A percentile compares a stretch with the other conserved stretches of the same genome.
Conservation (phyloP, 306 rosid species). For the Prunus dulcis region DNA sequence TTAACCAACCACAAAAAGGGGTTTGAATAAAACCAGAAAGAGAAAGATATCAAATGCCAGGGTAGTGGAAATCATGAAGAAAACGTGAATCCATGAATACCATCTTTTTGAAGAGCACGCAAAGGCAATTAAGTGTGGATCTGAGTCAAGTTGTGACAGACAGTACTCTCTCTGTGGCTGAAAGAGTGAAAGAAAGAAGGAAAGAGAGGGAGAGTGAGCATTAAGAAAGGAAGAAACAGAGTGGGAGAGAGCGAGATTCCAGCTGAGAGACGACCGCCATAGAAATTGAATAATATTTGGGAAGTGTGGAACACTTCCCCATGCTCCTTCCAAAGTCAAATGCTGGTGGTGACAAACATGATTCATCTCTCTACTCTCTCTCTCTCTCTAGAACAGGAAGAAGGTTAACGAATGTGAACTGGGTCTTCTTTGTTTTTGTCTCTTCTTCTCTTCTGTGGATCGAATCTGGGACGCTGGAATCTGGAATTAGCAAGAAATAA, state of each 20-base stretch:
- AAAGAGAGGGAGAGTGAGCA: slow-evolving; percentile 5
- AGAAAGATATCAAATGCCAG: background rate
- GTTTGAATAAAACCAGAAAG: background rate
- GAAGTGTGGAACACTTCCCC: slow-evolving; percentile 30
- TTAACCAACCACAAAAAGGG: background rate
- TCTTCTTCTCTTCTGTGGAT: background rate
- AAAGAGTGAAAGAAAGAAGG: background rate
- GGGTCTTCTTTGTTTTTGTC: background rate
- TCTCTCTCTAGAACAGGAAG: background rate
- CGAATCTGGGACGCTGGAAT: background rate
- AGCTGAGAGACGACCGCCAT: slow-evolving; percentile 29
- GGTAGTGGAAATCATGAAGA: slow-evolving; percentile 18
- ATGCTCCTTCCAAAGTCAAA: slow-evolving; percentile 48
- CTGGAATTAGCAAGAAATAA: background rate
- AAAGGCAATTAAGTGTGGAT: slow-evolving; percentile 29
- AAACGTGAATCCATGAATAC: slow-evolving; percentile 19
- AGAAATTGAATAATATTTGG: slow-evolving; percentile 46
- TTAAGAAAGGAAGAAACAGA: slow-evolving; percentile 16
- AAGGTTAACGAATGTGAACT: background rate
- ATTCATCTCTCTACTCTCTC: background rate
- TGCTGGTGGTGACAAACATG: background rate
- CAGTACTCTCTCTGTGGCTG: background rate
- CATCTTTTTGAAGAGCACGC: slow-evolving; percentile 56
- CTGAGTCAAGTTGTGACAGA: background rate
- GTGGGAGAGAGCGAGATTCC: slow-evolving; percentile 31